Percentiles rank a stretch among this genome's conserved stretches.
These are phyloP conservation scores for bread wheat (Triticum aestivum) DNA, from an alignment of 176 grass and related monocot species.

Conservation along the genomic window DNA sequence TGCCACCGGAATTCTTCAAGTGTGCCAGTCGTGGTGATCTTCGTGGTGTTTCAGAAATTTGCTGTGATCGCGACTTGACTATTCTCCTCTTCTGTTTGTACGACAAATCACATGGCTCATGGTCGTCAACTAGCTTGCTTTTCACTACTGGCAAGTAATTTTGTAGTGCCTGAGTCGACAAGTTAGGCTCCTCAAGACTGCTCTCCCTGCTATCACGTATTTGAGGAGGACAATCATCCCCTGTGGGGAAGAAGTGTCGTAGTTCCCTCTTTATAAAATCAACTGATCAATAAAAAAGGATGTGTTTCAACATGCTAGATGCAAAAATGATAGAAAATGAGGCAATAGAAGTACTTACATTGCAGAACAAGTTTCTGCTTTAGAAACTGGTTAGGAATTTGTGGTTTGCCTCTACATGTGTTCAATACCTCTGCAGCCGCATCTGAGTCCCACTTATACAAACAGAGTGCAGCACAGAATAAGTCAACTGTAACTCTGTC, in stretches of 20 bases:
- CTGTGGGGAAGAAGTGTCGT: constrained; percentile 35
- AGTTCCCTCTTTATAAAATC: constrained; percentile 42
- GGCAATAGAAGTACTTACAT: constrained; percentile 32
- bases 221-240: constrained; percentile 20
- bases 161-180: constrained; percentile 21
- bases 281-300: constrained; percentile 35
- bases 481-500: constrained; percentile 44
- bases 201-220: constrained; percentile 12
- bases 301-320: constrained; percentile 13
- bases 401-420: constrained; percentile 36
- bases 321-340: constrained; percentile 2
- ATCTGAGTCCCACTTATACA: constrained; percentile 48
- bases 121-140: constrained; percentile 14
- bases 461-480: constrained; percentile 41
- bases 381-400: constrained; percentile 25
- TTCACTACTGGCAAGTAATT: constrained; percentile 25
- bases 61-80: constrained; percentile 13
- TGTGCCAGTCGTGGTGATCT: constrained; percentile 43
- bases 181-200: background rate
- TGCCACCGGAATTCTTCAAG: constrained; percentile 2
- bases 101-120: constrained; percentile 27
- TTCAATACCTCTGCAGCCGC: constrained; percentile 33
- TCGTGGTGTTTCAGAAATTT: constrained; percentile 27
- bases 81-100: constrained; percentile 3
- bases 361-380: constrained; percentile 46